Evolutionary conservation across 2,329 filamentous ascomycete genomes (phyloP).

Genomic region (Aureobasidium sp.): DNA sequence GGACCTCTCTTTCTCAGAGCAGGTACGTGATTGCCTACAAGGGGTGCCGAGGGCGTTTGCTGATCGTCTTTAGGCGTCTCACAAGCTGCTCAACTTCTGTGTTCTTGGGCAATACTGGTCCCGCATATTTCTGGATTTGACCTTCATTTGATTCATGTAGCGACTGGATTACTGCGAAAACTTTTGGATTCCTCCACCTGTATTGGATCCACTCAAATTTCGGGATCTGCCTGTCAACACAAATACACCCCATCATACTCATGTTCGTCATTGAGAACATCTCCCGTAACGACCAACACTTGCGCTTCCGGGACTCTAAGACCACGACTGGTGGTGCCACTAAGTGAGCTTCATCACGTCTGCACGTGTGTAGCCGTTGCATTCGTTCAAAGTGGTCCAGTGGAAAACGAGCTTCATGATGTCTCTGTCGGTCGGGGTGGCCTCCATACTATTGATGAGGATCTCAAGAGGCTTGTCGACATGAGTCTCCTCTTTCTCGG

Average conservation of each 20-base stretch:
- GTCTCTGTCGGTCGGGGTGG: background rate
- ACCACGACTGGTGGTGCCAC: fast-evolving
- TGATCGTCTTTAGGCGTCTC: background rate
- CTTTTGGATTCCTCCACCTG: background rate
- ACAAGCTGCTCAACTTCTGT: background rate
- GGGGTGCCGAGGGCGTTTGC: background rate
- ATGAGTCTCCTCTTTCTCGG: background rate
- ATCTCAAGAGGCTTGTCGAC: background rate
- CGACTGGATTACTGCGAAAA: background rate
- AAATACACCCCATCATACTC: background rate
- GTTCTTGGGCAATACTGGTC: too few relatives aligned
- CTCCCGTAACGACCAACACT: background rate
- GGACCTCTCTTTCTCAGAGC: background rate
- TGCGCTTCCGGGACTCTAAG: background rate
- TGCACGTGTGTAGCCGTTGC: background rate
- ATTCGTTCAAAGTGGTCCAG: background rate
- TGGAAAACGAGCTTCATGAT: background rate
- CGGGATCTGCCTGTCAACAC: background rate
- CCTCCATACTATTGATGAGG: background rate
- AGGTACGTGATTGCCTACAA: background rate
- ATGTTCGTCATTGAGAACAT: too few relatives aligned
- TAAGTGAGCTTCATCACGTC: background rate
- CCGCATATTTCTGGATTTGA: background rate
- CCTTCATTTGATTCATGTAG: background rate
- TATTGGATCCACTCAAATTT: background rate